A percentile compares a stretch with the other conserved stretches of the same genome.
Evolutionary conservation across 768 basidiomycete genomes (phyloP).

Genomic region (Piloderma croceum): DNA sequence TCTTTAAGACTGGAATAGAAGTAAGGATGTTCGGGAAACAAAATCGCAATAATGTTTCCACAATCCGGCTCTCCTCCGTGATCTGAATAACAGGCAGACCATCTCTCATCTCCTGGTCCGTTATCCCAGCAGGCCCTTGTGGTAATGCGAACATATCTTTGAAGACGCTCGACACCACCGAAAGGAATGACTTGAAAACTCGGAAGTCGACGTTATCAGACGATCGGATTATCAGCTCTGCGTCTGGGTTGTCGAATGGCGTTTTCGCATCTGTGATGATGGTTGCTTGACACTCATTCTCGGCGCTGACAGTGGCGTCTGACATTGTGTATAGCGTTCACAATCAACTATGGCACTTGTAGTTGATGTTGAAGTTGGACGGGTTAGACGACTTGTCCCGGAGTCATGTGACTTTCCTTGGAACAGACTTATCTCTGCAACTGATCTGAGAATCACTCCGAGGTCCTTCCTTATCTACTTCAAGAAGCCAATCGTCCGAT

Average conservation of each 20-base stretch:
- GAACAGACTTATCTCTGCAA: too few species aligned
- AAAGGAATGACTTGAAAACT: constrained; percentile 49
- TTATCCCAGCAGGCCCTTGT: constrained; percentile 28
- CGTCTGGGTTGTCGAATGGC: constrained; percentile 45
- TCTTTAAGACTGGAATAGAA: constrained; percentile 27
- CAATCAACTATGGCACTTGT: too few species aligned
- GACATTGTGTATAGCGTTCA: too few species aligned
- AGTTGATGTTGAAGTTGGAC: too few species aligned
- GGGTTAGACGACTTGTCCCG: too few species aligned
- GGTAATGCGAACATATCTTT: constrained; percentile 50
- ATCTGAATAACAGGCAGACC: constrained; percentile 42
- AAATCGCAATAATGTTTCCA: constrained; percentile 39
- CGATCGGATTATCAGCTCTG: constrained; percentile 51
- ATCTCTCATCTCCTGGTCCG: constrained; percentile 25
- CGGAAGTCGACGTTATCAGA: constrained; percentile 42
- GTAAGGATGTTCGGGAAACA: constrained; percentile 44
- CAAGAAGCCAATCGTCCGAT: too few species aligned
- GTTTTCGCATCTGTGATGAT: not conserved
- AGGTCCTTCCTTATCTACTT: too few species aligned
- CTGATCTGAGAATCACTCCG: too few species aligned
- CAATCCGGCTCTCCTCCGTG: constrained; percentile 37
- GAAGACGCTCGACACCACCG: constrained; percentile 55
- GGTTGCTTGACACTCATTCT: too few species aligned
- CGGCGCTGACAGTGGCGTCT: too few species aligned
- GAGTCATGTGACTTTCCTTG: too few species aligned